Evolutionary conservation across 106 monocot genomes (phyloP).

Genomic region (Gastrodia elata): DNA sequence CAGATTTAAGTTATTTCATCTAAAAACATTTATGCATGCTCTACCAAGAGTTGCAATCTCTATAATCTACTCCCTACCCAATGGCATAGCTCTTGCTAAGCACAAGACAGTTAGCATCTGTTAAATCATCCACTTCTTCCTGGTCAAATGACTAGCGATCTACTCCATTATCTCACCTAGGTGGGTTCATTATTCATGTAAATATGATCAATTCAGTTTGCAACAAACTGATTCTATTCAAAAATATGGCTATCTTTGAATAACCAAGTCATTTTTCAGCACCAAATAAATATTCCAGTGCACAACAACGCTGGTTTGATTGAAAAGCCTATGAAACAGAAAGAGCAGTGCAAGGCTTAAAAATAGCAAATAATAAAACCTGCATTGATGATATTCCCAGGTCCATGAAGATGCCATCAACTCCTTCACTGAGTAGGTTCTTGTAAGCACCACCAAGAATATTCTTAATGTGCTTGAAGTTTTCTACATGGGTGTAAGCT

Average conservation of each 20-base stretch:
- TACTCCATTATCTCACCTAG: no score
- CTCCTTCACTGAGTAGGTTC: slow-evolving; percentile 17
- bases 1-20: no score
- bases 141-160: no score
- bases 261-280: not conserved
- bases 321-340: not conserved
- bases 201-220: no score
- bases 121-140: no score
- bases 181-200: no score
- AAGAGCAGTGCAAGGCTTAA: not conserved
- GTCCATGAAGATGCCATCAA: slow-evolving; percentile 90
- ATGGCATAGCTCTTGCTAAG: no score
- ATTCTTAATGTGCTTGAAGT: slow-evolving; percentile 76
- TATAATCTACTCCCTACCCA: no score
- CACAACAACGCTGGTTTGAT: not conserved
- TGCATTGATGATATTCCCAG: slow-evolving; percentile 99
- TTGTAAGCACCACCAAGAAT: slow-evolving; percentile 36
- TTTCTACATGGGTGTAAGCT: slow-evolving; percentile 44
- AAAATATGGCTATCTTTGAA: no score
- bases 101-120: no score
- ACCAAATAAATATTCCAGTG: not conserved
- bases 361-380: slow-evolving; percentile 17
- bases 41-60: no score
- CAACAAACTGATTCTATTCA: not conserved
- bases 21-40: no score